Evolutionary conservation across 139 green algal species (phyloP).

Genomic region (Volvox reticuliferus): DNA sequence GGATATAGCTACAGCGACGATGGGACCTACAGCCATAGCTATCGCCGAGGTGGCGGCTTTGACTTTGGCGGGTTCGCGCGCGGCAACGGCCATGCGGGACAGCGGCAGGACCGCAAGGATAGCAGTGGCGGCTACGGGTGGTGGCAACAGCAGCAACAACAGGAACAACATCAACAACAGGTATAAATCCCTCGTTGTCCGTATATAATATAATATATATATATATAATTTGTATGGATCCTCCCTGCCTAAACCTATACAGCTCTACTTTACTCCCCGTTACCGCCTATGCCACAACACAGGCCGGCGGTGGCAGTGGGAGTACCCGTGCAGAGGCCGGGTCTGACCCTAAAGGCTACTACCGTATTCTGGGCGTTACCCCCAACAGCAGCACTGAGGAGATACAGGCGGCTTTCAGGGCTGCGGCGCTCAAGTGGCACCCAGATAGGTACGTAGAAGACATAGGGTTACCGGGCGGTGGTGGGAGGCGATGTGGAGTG

Average conservation of each 20-base stretch:
- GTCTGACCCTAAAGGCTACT: slow-evolving; percentile 25
- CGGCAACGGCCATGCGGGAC: background rate
- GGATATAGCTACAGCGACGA: slow-evolving; percentile 15
- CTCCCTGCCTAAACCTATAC: no score
- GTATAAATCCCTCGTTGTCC: background rate
- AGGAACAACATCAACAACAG: background rate
- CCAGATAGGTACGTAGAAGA: slow-evolving; percentile 36
- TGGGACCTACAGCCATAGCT: background rate
- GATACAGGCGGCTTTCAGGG: slow-evolving; percentile 38
- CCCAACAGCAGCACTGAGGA: slow-evolving; percentile 11
- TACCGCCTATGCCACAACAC: no score
- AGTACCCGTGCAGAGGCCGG: background rate
- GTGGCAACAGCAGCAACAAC: background rate
- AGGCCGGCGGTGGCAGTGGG: no score
- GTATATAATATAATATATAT: no score
- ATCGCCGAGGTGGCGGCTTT: background rate
- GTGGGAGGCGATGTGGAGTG: background rate
- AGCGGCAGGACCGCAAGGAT: no score
- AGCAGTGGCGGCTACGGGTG: background rate
- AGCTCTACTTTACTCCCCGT: no score
- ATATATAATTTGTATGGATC: no score
- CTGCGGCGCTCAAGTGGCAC: slow-evolving; percentile 35
- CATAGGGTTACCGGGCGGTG: background rate
- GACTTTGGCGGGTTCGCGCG: background rate
- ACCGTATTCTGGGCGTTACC: slow-evolving; percentile 9